phyloP scores from a whole-genome alignment of 768 basidiomycete genomes.

The Mycena albidolilacea region DNA sequence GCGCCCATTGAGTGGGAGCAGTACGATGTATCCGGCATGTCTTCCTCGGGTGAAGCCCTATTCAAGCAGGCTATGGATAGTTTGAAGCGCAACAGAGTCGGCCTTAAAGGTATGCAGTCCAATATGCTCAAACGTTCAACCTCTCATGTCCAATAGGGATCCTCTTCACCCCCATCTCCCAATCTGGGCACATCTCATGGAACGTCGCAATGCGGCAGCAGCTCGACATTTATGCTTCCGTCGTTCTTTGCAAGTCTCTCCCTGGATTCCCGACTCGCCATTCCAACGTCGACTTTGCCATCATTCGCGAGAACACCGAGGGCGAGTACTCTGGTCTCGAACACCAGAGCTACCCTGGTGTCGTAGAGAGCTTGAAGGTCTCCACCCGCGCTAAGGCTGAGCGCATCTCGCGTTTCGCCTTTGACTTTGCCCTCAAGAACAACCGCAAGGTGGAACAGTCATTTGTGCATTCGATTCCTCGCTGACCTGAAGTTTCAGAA shows the following conservation, averaged over 20 bases:
- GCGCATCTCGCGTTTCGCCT: slow-evolving; percentile 96
- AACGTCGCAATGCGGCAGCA: slow-evolving; percentile 99
- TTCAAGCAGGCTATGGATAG: slow-evolving; percentile 99
- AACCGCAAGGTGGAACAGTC: slow-evolving; percentile 83
- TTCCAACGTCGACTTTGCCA: slow-evolving; percentile 96
- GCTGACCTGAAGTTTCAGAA: slow-evolving; percentile 68
- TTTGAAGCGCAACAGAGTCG: slow-evolving; percentile 96
- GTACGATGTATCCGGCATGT: slow-evolving; percentile 97
- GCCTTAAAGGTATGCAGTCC: slow-evolving; percentile 86
- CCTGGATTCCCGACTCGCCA: slow-evolving; percentile 97
- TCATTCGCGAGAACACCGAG: slow-evolving; percentile 99
- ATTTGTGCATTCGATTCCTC: background rate
- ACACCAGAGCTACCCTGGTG: slow-evolving; percentile 98
- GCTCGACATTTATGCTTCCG: slow-evolving; percentile 98
- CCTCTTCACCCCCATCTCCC: slow-evolving; percentile 97
- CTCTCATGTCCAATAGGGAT: slow-evolving; percentile 73
- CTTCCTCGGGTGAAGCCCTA: slow-evolving; percentile 92
- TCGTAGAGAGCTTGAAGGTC: slow-evolving; percentile 98
- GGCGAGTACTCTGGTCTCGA: slow-evolving; percentile 99
- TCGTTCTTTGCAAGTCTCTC: slow-evolving; percentile 98
- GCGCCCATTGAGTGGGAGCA: slow-evolving; percentile 99
- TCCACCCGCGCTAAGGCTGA: slow-evolving; percentile 96
- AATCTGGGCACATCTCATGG: slow-evolving; percentile 98
- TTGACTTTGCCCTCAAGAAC: slow-evolving; percentile 99
- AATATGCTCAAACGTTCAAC: slow-evolving; percentile 17